A percentile compares a stretch with the other conserved stretches of the same genome.
Evolutionary conservation across 352 stramenopile genomes (phyloP).

Genomic region (Globisporangium irregulare): DNA sequence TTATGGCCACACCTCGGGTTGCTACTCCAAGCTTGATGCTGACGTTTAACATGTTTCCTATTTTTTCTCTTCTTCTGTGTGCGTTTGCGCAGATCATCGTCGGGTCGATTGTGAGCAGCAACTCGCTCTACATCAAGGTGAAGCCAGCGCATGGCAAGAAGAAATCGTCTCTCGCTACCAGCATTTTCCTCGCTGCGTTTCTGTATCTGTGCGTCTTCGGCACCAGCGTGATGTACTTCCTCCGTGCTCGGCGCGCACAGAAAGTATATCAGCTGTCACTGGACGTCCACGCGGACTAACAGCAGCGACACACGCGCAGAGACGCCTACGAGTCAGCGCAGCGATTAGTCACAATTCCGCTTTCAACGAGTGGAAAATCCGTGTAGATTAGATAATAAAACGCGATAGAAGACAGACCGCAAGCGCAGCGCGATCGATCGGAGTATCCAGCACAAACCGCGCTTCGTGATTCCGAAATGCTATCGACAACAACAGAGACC

Average conservation of each 20-base stretch:
- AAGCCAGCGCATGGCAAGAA: constrained; percentile 72
- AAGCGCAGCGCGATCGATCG: constrained; percentile 3
- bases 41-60: background rate
- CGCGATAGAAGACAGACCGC: constrained; percentile 14
- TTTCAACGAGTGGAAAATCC: background rate
- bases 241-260: constrained; percentile 67
- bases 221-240: constrained; percentile 85
- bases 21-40: background rate
- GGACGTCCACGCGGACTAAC: constrained; percentile 79
- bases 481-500: constrained; percentile 10
- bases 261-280: constrained; percentile 89
- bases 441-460: background rate
- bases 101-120: constrained; percentile 81
- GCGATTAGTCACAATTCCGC: constrained; percentile 7
- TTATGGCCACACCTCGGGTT: background rate
- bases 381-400: constrained; percentile 53
- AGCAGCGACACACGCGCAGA: constrained; percentile 15
- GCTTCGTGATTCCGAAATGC: background rate
- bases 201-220: constrained; percentile 85
- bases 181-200: constrained; percentile 84
- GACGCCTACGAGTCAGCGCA: background rate
- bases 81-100: constrained; percentile 58
- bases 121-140: constrained; percentile 87
- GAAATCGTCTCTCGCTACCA: constrained; percentile 80
- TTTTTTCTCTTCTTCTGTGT: background rate